A percentile compares a stretch with the other conserved stretches of the same genome.
These are phyloP conservation scores for Inosperma sp. DNA, from an alignment of 768 basidiomycete species.

Conservation along the genomic window DNA sequence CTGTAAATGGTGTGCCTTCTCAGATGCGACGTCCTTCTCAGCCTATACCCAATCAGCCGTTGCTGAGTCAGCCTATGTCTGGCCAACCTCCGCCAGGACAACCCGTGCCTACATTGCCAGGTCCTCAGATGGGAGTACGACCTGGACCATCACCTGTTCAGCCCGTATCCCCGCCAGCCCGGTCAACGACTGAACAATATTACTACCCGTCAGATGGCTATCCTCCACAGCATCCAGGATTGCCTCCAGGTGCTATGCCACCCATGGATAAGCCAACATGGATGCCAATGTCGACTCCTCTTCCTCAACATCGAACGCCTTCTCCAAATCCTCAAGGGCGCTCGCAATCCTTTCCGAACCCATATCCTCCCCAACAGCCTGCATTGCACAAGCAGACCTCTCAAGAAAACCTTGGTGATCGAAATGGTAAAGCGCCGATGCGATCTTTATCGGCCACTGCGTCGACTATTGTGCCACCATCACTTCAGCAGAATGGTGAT, in stretches of 20 bases:
- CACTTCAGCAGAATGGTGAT: slow-evolving; percentile 45
- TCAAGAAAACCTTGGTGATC: slow-evolving; percentile 29
- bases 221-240: slow-evolving; percentile 35
- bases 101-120: slow-evolving; percentile 12
- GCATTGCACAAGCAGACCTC: slow-evolving; percentile 32
- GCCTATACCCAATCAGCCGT: slow-evolving; percentile 16
- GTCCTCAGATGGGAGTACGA: slow-evolving; percentile 2
- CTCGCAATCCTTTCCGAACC: slow-evolving; percentile 53
- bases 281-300: slow-evolving; percentile 33
- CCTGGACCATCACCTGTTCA: slow-evolving; percentile 16
- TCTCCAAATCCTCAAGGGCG: slow-evolving; percentile 31
- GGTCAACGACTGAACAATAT: slow-evolving; percentile 29
- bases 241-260: slow-evolving; percentile 62
- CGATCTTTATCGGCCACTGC: slow-evolving; percentile 73
- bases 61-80: background rate
- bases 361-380: slow-evolving; percentile 17
- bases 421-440: slow-evolving; percentile 39
- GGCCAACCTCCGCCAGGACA: slow-evolving; percentile 1
- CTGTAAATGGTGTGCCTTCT: slow-evolving; percentile 19
- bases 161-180: slow-evolving; percentile 5
- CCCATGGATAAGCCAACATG: slow-evolving; percentile 42
- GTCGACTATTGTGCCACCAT: slow-evolving; percentile 25
- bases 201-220: slow-evolving; percentile 32
- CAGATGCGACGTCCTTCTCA: slow-evolving; percentile 24
- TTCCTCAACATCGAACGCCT: slow-evolving; percentile 19